Evolutionary conservation across 192 early-diverging fungal genomes (phyloP), one percentile per base, ranked within the genome.

Genomic region (Anaeromyces robustus): DNA sequence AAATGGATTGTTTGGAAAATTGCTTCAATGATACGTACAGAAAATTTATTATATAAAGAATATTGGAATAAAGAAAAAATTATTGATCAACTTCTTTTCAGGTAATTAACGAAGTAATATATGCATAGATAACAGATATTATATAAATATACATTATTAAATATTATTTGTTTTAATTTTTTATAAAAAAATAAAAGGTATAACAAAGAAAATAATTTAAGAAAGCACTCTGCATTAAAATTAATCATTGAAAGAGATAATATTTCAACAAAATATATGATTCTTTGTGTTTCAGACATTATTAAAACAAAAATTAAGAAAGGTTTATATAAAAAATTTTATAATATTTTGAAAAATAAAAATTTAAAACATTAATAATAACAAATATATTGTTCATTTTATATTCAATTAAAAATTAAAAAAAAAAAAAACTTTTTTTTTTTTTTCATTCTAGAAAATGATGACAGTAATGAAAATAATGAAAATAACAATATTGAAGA

Each of bases 1-100:
- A 77, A 85, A 16, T 88, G 86, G 84, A 91, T 94, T 81, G 87
- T 93, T 6, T 94, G 93, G 93, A 93, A 93, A 81, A 59, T 94
- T 4, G 92, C 93, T 0, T 83, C 86, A n/a, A 84, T 89, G 77
- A 85, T 87, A 26, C 85, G 92, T 12, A 84, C 84, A 1, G 92
- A 86, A 88, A 90, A 91, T 28, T 29, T 85, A 29, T 30, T 82
- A 26, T 79, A 84, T n/a, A 30, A 78, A 12, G 34, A 78, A 16
- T 81, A 80, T 79, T 94, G 90, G 84, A 83, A 77, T 26, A 82
- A 83, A 14, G 77, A 31, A 3, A 82, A 85, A 17, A 88, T 93
- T 12, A 14, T 90, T 29, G 78, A 88, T 19, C 90, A 92, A 79
- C 81, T 94, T 11, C 43, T 80, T 11, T 89, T 86, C 81, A 81